phyloP scores from a whole-genome alignment of 78 protist genomes.

The Dictyostelium brefeldianum region DNA sequence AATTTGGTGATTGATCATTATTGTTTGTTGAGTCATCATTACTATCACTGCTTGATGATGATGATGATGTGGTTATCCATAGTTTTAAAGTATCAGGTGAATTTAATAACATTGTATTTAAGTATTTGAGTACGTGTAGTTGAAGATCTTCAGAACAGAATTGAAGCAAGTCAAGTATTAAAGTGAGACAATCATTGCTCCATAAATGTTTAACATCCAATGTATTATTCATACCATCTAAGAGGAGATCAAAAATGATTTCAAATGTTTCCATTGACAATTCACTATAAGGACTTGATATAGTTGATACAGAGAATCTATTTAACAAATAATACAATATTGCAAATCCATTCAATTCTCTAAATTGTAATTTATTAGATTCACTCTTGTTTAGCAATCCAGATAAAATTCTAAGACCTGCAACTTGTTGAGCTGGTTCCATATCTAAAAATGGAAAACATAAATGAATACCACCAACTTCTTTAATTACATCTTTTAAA shows the following conservation, averaged over 20 bases:
- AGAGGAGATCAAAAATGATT: slow-evolving; percentile 46
- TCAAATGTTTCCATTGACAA: slow-evolving; percentile 78
- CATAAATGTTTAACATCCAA: slow-evolving; percentile 48
- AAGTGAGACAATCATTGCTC: slow-evolving; percentile 60
- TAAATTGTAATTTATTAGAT: slow-evolving; percentile 65
- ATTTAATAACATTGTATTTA: slow-evolving; percentile 52
- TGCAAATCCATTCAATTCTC: slow-evolving; percentile 77
- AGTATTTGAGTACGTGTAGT: slow-evolving; percentile 54
- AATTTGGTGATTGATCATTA: not conserved
- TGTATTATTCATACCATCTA: slow-evolving; percentile 70
- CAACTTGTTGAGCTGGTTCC: slow-evolving; percentile 84
- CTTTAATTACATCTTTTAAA: slow-evolving; percentile 76
- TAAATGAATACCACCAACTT: slow-evolving; percentile 80
- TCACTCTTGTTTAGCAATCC: slow-evolving; percentile 77
- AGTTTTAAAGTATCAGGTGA: slow-evolving; percentile 60
- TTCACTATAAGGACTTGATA: slow-evolving; percentile 5
- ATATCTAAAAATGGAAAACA: slow-evolving; percentile 76
- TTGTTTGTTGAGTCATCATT: not conserved
- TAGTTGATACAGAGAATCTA: slow-evolving; percentile 15
- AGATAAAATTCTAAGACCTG: slow-evolving; percentile 67
- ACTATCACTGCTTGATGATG: not conserved
- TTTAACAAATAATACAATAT: slow-evolving; percentile 53
- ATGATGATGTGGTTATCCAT: slow-evolving; percentile 26
- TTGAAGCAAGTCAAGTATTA: slow-evolving; percentile 43
- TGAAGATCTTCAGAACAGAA: slow-evolving; percentile 65